phyloP scores from a whole-genome alignment of 1,284 basidiomycete species.

The Melampsora larici-populina region DNA sequence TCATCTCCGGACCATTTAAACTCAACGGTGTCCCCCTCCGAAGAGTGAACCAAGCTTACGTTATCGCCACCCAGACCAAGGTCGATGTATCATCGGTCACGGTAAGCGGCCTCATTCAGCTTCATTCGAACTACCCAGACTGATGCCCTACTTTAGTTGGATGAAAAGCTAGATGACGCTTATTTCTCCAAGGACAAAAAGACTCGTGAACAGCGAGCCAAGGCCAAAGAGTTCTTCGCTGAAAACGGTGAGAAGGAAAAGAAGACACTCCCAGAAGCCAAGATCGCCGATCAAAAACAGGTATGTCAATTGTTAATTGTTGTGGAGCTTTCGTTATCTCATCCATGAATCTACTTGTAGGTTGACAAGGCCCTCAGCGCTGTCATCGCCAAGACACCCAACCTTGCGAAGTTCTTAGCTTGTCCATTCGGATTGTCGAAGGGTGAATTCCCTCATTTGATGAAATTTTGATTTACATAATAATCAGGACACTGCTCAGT shows the following conservation, averaged over 20 bases:
- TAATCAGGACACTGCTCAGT: no score
- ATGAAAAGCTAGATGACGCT: constrained; percentile 83
- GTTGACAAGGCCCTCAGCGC: constrained; percentile 80
- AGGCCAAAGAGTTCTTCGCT: constrained; percentile 94
- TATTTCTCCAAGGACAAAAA: constrained; percentile 83
- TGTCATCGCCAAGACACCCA: constrained; percentile 86
- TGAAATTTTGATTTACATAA: constrained; percentile 69
- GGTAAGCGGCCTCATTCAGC: constrained; percentile 58
- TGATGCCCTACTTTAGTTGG: constrained; percentile 47
- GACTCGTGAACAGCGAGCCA: constrained; percentile 66
- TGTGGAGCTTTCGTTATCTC: constrained; percentile 18
- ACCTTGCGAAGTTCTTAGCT: constrained; percentile 89
- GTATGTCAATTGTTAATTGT: constrained; percentile 2
- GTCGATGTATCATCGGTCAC: constrained; percentile 75
- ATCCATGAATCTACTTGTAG: constrained; percentile 40
- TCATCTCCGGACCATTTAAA: constrained; percentile 98
- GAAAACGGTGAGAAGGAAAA: constrained; percentile 90
- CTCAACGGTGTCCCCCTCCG: constrained; percentile 97
- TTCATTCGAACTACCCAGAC: constrained; percentile 38
- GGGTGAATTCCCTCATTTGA: constrained; percentile 81
- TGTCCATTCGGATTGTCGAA: constrained; percentile 92
- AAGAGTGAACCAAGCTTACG: constrained; percentile 98
- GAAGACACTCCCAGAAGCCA: constrained; percentile 81
- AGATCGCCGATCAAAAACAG: constrained; percentile 86
- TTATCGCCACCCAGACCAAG: constrained; percentile 96